A percentile compares a stretch with the other conserved stretches of the same genome.
These are phyloP conservation scores for Boletus semigastroideus DNA, from an alignment of 1,284 basidiomycete species.

Conservation along the genomic window DNA sequence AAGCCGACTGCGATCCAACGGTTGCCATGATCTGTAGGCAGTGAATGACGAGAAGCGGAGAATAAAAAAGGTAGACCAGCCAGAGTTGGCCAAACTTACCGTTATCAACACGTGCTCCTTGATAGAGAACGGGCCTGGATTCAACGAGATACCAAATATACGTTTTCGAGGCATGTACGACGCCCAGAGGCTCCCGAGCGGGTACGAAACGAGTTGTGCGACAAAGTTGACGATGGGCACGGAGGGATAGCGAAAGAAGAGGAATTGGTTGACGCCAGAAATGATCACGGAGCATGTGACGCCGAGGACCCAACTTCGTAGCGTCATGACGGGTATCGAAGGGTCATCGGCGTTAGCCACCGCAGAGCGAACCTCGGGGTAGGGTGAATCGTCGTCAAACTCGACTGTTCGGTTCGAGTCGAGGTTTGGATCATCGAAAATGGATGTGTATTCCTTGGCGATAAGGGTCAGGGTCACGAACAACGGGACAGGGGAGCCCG, in stretches of 20 bases:
- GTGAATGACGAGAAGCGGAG: neutral
- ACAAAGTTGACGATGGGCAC: constrained; percentile 47
- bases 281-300: constrained; percentile 50
- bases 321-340: constrained; percentile 31
- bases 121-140: constrained; percentile 76
- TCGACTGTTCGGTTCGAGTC: constrained; percentile 38
- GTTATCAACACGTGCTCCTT: constrained; percentile 70
- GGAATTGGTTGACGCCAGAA: constrained; percentile 58
- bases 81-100: constrained; percentile 37
- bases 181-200: constrained; percentile 52
- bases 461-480: neutral
- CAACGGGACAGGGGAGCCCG: too few relatives aligned
- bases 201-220: constrained; percentile 57
- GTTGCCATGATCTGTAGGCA: constrained; percentile 51
- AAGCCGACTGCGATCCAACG: constrained; percentile 42
- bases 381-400: constrained; percentile 39
- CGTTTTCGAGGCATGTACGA: constrained; percentile 48
- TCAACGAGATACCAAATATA: constrained; percentile 52
- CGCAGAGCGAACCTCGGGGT: constrained; percentile 45
- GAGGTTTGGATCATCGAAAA: constrained; percentile 48
- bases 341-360: constrained; percentile 44
- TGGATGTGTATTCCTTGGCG: constrained; percentile 10
- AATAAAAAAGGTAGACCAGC: neutral
- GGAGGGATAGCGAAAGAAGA: constrained; percentile 53
- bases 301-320: constrained; percentile 38